Conservation (phyloP, 352 stramenopile species). For the Pythium grandisporangium region DNA sequence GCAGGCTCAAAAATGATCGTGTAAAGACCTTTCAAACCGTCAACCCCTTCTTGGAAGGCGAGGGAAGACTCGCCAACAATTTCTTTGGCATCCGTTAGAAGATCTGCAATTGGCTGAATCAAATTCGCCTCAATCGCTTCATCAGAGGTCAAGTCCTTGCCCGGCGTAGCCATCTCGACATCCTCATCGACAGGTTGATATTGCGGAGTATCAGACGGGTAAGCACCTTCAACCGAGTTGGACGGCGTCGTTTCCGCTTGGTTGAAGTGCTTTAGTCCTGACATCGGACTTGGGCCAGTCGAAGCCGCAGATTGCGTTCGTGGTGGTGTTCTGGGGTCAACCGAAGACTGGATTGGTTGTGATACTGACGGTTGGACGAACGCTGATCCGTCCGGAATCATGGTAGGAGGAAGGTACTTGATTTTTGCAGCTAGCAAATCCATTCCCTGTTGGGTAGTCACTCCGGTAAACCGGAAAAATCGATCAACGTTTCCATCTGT, state of each 20-base stretch:
- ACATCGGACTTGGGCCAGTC: slow-evolving; percentile 13
- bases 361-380: slow-evolving; percentile 7
- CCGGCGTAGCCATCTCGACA: slow-evolving; percentile 39
- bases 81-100: slow-evolving; percentile 55
- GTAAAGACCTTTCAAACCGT: slow-evolving; percentile 76
- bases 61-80: slow-evolving; percentile 46
- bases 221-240: background rate
- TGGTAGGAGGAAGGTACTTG: slow-evolving; percentile 49
- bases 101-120: slow-evolving; percentile 46
- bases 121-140: slow-evolving; percentile 46
- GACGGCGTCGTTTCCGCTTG: slow-evolving; percentile 5
- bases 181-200: slow-evolving; percentile 26
- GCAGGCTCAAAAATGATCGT: slow-evolving; percentile 55
- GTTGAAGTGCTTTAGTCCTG: slow-evolving; percentile 23
- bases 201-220: background rate
- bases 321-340: too few species aligned
- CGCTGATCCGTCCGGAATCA: slow-evolving; percentile 2
- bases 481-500: slow-evolving; percentile 64
- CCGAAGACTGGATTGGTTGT: slow-evolving; percentile 8
- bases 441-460: slow-evolving; percentile 74
- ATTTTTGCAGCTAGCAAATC: slow-evolving; percentile 67
- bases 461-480: slow-evolving; percentile 66
- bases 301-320: slow-evolving; percentile 9
- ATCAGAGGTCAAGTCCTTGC: slow-evolving; percentile 11
- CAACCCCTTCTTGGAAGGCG: slow-evolving; percentile 49